Conservation (phyloP, 495 filamentous ascomycete genomes). For the Staphylotrichum longicolle region DNA sequence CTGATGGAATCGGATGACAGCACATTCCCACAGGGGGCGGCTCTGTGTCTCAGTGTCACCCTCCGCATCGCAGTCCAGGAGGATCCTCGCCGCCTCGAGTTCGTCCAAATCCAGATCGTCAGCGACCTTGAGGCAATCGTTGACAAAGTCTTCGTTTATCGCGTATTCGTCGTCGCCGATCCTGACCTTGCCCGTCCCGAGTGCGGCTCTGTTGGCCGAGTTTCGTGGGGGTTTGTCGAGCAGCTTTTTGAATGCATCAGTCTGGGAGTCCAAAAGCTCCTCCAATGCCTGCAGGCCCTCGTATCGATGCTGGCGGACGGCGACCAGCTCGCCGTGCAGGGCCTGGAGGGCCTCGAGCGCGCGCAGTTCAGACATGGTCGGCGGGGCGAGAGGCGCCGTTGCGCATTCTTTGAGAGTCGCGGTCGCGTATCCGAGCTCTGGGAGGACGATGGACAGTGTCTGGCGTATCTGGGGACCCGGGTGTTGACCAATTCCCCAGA, state of each 20-base stretch:
- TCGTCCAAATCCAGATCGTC: slow-evolving; percentile 91
- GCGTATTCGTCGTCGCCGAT: slow-evolving; percentile 69
- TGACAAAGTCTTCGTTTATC: slow-evolving; percentile 84
- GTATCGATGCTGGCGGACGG: slow-evolving; percentile 59
- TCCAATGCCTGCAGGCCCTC: slow-evolving; percentile 62
- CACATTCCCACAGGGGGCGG: slow-evolving; percentile 64
- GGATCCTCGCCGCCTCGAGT: slow-evolving; percentile 69
- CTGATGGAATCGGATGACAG: slow-evolving; percentile 81
- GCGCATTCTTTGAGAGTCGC: slow-evolving; percentile 23
- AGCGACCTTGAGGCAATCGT: slow-evolving; percentile 71
- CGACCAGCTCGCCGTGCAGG: slow-evolving; percentile 74
- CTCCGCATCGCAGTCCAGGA: slow-evolving; percentile 65
- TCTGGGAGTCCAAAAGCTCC: slow-evolving; percentile 64
- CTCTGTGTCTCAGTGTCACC: slow-evolving; percentile 62
- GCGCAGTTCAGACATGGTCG: slow-evolving; percentile 62
- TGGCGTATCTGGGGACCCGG: neutral
- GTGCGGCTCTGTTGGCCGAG: slow-evolving; percentile 56
- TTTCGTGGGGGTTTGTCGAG: slow-evolving; percentile 72
- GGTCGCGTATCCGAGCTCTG: slow-evolving; percentile 5
- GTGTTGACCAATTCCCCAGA: neutral
- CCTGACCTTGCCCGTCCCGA: slow-evolving; percentile 62
- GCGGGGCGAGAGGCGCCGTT: slow-evolving; percentile 12
- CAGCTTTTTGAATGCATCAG: slow-evolving; percentile 71
- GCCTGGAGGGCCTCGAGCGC: slow-evolving; percentile 67
- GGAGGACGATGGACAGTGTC: neutral